These are phyloP conservation scores for Protomyces inundatus DNA, from an alignment of 1,139 yeast genomes.

Conservation along the genomic window DNA sequence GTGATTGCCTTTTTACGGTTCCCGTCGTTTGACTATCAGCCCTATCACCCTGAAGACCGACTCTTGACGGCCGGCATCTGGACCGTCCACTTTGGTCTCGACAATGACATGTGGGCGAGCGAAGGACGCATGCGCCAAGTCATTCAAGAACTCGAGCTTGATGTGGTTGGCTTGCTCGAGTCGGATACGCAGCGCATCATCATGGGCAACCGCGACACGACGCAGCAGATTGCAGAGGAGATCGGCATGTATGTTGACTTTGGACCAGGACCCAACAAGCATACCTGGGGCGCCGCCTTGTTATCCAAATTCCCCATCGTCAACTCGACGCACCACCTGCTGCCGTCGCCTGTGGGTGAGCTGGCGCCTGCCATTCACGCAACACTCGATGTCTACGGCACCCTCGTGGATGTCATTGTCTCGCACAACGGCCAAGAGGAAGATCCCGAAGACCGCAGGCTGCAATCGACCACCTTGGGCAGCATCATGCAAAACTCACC, in stretches of 20 bases:
- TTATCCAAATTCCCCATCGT: conserved; percentile 90
- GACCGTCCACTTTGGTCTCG: conserved; percentile 96
- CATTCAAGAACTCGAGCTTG: conserved; percentile 77
- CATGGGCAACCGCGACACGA: conserved; percentile 91
- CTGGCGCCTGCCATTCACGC: conserved; percentile 98
- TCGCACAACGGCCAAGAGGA: conserved; percentile 99
- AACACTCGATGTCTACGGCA: conserved; percentile 84
- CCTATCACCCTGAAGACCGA: conserved; percentile 70
- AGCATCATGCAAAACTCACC: conserved; percentile 73
- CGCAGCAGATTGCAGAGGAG: conserved; percentile 87
- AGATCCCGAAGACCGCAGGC: conserved; percentile 84
- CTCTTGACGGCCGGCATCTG: conserved; percentile 91
- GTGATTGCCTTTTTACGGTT: conserved; percentile 53
- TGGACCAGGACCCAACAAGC: conserved; percentile 97
- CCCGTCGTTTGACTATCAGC: conserved; percentile 56
- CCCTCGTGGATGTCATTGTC: conserved; percentile 79
- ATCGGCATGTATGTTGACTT: conserved; percentile 90
- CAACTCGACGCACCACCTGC: conserved; percentile 78
- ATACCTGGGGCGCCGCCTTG: conserved; percentile 95
- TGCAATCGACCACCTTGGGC: conserved; percentile 73
- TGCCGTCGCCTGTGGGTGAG: conserved; percentile 97
- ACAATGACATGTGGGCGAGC: conserved; percentile 97
- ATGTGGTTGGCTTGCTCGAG: conserved; percentile 84
- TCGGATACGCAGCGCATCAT: conserved; percentile 89
- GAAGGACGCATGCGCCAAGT: conserved; percentile 84